Evolutionary conservation across 1,284 basidiomycete genomes (phyloP).

Genomic region (Xerocomus minutiporus): DNA sequence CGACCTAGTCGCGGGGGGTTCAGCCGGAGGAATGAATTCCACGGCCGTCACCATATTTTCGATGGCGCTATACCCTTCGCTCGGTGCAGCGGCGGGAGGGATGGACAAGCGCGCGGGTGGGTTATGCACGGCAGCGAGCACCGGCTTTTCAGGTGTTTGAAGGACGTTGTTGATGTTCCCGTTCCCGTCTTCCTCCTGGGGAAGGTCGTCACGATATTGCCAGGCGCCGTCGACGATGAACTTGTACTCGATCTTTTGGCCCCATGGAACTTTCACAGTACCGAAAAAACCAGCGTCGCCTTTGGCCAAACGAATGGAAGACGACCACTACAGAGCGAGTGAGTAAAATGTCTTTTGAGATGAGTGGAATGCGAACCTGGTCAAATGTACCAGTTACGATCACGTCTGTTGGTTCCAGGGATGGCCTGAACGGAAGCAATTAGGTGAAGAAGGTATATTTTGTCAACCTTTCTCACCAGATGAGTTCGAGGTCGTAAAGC

Average conservation of each 20-base stretch:
- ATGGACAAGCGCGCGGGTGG: slow-evolving; percentile 17
- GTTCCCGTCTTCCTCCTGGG: slow-evolving; percentile 56
- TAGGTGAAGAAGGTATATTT: slow-evolving; percentile 2
- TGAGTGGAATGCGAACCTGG: slow-evolving; percentile 46
- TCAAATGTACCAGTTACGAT: slow-evolving; percentile 76
- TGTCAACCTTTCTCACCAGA: slow-evolving; percentile 38
- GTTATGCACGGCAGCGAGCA: slow-evolving; percentile 3
- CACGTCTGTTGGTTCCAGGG: slow-evolving; percentile 51
- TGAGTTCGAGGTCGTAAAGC: slow-evolving; percentile 44
- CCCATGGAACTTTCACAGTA: slow-evolving; percentile 57
- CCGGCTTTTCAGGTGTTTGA: slow-evolving; percentile 52
- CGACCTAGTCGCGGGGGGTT: slow-evolving; percentile 6
- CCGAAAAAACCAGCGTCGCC: slow-evolving; percentile 54
- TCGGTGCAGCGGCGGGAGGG: slow-evolving; percentile 3
- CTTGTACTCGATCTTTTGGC: slow-evolving; percentile 64
- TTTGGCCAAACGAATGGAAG: slow-evolving; percentile 52
- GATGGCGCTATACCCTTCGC: slow-evolving; percentile 10
- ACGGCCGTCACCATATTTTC: slow-evolving; percentile 28
- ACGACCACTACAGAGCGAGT: slow-evolving; percentile 54
- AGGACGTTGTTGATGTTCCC: slow-evolving; percentile 76
- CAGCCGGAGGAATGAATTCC: slow-evolving; percentile 19
- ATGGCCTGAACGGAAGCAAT: slow-evolving; percentile 36
- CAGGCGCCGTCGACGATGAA: slow-evolving; percentile 75
- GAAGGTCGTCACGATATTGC: slow-evolving; percentile 51
- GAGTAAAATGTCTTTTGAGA: slow-evolving; percentile 3